phyloP scores from a whole-genome alignment of 768 basidiomycete genomes.

The Crepidotus variabilis region DNA sequence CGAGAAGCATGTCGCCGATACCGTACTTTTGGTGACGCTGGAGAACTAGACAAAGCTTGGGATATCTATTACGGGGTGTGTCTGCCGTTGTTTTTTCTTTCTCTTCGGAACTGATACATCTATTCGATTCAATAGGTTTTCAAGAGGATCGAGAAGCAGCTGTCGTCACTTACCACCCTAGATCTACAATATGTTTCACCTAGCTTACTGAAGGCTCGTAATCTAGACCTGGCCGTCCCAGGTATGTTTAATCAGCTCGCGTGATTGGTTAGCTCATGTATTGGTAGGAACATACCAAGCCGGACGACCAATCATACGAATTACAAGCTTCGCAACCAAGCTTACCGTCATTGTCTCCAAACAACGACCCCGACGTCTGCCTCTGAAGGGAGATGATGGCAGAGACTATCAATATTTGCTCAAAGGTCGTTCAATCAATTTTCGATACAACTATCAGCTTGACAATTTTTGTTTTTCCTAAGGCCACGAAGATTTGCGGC shows the following conservation, averaged over 20 bases:
- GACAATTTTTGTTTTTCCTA: constrained; percentile 4
- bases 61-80: constrained; percentile 94
- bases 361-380: constrained; percentile 88
- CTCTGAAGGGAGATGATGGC: constrained; percentile 86
- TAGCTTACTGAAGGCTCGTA: constrained; percentile 79
- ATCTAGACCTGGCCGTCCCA: constrained; percentile 94
- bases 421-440: constrained; percentile 57
- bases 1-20: constrained; percentile 88
- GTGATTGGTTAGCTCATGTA: neutral
- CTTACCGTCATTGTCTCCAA: constrained; percentile 94
- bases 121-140: constrained; percentile 60
- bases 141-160: constrained; percentile 92
- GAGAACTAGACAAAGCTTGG: constrained; percentile 96
- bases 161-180: constrained; percentile 83
- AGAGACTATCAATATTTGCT: constrained; percentile 88
- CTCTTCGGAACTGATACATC: neutral
- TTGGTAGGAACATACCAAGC: constrained; percentile 83
- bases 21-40: constrained; percentile 79
- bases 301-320: constrained; percentile 78
- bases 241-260: constrained; percentile 40
- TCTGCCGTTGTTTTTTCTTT: constrained; percentile 2
- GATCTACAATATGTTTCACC: constrained; percentile 98
- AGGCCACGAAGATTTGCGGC: constrained; percentile 98
- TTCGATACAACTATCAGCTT: neutral
- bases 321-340: constrained; percentile 82